Evolutionary conservation across 805 yeast species (phyloP).

Genomic region (Saturnispora serradocipensis): DNA sequence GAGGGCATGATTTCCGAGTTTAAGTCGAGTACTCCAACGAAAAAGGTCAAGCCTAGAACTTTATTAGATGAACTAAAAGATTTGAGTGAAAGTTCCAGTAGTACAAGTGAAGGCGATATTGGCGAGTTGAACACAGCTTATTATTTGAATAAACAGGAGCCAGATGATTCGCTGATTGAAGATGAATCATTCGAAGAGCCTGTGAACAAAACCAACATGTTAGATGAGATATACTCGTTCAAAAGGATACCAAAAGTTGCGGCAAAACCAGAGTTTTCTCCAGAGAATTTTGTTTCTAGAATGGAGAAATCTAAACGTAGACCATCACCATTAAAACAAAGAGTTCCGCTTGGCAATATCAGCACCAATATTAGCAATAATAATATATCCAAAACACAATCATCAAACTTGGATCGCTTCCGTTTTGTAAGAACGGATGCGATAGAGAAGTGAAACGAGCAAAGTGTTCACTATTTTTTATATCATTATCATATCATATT

Average conservation of each 20-base stretch:
- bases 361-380: background rate
- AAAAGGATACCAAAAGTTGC: background rate
- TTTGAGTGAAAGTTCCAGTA: background rate
- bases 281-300: slow-evolving; percentile 9
- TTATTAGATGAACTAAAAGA: slow-evolving; percentile 5
- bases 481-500: background rate
- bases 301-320: background rate
- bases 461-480: background rate
- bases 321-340: slow-evolving; percentile 10
- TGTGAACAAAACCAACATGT: slow-evolving; percentile 10
- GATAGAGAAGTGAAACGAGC: background rate
- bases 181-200: background rate
- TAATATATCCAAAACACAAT: background rate
- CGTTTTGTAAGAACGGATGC: background rate
- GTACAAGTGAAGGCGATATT: slow-evolving; percentile 20
- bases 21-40: slow-evolving; percentile 5
- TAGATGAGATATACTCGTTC: slow-evolving; percentile 13
- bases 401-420: background rate
- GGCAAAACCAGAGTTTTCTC: slow-evolving; percentile 1
- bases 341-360: slow-evolving; percentile 3
- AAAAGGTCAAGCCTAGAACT: background rate
- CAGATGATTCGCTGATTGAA: background rate
- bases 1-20: background rate
- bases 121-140: slow-evolving; percentile 13
- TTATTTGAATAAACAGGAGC: slow-evolving; percentile 4